Evolutionary conservation across 2,329 filamentous ascomycete genomes (phyloP).

Genomic region (Ceratocystis eucalypticola): DNA sequence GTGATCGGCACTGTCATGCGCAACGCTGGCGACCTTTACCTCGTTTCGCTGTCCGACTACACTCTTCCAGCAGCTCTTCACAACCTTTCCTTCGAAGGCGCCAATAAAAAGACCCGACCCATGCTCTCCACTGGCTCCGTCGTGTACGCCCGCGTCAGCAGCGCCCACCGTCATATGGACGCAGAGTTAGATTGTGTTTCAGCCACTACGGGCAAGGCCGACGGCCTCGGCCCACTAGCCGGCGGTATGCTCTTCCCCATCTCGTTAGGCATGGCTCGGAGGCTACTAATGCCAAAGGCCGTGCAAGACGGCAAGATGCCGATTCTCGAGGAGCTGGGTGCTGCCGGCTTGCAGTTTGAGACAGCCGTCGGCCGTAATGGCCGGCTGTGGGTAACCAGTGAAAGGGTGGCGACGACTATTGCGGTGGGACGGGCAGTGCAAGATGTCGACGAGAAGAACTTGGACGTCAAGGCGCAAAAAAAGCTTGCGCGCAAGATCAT

Average conservation of each 20-base stretch:
- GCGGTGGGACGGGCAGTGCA: conserved; percentile 65
- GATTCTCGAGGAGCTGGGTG: conserved; percentile 66
- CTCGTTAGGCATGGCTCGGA: conserved; percentile 66
- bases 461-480: conserved; percentile 54
- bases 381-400: conserved; percentile 79
- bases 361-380: conserved; percentile 89
- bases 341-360: conserved; percentile 72
- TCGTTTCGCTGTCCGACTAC: conserved; percentile 59
- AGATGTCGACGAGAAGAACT: conserved; percentile 56
- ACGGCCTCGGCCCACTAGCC: conserved; percentile 70
- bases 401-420: conserved; percentile 56
- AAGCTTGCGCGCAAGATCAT: conserved; percentile 51
- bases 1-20: conserved; percentile 77
- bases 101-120: conserved; percentile 82
- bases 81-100: conserved; percentile 83
- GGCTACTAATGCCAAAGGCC: conserved; percentile 54
- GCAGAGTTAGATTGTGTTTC: conserved; percentile 85
- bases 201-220: conserved; percentile 70
- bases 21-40: conserved; percentile 62
- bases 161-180: conserved; percentile 71
- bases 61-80: conserved; percentile 56
- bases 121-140: conserved; percentile 60
- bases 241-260: conserved; percentile 80
- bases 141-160: conserved; percentile 74
- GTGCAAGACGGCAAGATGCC: conserved; percentile 50